Conservation (phyloP, 176 grass and related monocot species). For the Carex kokanica region DNA sequence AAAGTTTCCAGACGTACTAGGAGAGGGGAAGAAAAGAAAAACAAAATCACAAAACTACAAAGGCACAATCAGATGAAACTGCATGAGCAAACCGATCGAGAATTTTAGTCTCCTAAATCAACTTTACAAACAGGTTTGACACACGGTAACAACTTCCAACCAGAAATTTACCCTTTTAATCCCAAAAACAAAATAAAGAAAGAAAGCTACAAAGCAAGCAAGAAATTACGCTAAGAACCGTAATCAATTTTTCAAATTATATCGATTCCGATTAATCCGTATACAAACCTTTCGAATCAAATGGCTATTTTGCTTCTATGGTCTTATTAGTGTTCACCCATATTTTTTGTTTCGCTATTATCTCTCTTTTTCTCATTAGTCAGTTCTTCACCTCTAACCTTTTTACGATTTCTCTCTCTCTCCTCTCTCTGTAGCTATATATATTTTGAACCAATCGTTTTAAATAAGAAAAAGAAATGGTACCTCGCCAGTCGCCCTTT, state of each 20-base stretch:
- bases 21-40: neutral
- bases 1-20: neutral
- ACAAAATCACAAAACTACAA: neutral
- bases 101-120: neutral
- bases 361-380: neutral
- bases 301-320: neutral
- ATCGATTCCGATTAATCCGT: neutral
- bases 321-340: conserved; percentile 1
- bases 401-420: neutral
- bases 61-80: neutral
- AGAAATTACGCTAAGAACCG: conserved; percentile 1
- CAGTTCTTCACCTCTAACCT: neutral
- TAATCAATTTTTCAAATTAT: neutral
- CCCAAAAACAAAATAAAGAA: neutral
- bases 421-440: neutral
- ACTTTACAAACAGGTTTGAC: neutral
- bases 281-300: conserved; percentile 26
- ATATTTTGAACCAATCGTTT: conserved; percentile 12
- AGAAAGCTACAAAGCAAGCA: neutral
- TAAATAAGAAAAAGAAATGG: conserved; percentile 8
- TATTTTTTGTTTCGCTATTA: neutral
- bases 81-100: neutral
- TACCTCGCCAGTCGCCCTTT: neutral
- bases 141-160: neutral
- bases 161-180: neutral